These are phyloP conservation scores for Fusarium protoensiforme DNA, from an alignment of 2,329 filamentous ascomycete species.

Conservation along the genomic window DNA sequence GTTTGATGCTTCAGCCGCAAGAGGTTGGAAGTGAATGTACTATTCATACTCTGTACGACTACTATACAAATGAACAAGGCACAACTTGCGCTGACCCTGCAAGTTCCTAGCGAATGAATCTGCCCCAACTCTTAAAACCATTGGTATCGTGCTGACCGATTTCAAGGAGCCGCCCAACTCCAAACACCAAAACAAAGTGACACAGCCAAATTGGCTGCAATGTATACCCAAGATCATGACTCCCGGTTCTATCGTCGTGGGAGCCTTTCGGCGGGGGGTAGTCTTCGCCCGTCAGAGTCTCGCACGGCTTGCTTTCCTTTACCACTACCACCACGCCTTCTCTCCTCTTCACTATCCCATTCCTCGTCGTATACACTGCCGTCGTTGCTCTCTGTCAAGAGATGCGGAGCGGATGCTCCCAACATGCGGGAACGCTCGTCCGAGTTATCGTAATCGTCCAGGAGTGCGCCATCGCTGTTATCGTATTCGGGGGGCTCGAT, in stretches of 20 bases:
- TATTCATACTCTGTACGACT: slow-evolving; percentile 48
- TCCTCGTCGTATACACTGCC: slow-evolving; percentile 46
- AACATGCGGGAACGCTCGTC: slow-evolving; percentile 71
- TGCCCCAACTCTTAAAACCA: slow-evolving; percentile 24
- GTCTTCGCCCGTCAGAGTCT: slow-evolving; percentile 61
- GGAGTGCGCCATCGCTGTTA: slow-evolving; percentile 75
- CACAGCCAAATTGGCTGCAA: not conserved
- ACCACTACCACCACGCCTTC: slow-evolving; percentile 51
- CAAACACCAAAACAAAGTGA: slow-evolving; percentile 36
- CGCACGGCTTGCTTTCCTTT: slow-evolving; percentile 59
- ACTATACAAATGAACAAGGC: slow-evolving; percentile 43
- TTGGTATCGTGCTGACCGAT: slow-evolving; percentile 44
- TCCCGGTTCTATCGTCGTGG: slow-evolving; percentile 45
- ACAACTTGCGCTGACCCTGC: slow-evolving; percentile 26
- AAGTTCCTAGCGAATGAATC: slow-evolving; percentile 35
- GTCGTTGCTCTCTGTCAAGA: slow-evolving; percentile 43
- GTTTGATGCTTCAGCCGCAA: slow-evolving; percentile 16
- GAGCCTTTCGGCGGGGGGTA: slow-evolving; percentile 65
- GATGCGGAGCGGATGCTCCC: slow-evolving; percentile 49
- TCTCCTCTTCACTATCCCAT: slow-evolving; percentile 60
- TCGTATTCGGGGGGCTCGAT: slow-evolving; percentile 82
- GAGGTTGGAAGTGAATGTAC: slow-evolving; percentile 46
- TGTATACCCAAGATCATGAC: not conserved
- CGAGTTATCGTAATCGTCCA: slow-evolving; percentile 65
- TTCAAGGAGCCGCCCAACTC: slow-evolving; percentile 31